phyloP scores from a whole-genome alignment of 345 rosid species.

The Barbarea vulgaris region DNA sequence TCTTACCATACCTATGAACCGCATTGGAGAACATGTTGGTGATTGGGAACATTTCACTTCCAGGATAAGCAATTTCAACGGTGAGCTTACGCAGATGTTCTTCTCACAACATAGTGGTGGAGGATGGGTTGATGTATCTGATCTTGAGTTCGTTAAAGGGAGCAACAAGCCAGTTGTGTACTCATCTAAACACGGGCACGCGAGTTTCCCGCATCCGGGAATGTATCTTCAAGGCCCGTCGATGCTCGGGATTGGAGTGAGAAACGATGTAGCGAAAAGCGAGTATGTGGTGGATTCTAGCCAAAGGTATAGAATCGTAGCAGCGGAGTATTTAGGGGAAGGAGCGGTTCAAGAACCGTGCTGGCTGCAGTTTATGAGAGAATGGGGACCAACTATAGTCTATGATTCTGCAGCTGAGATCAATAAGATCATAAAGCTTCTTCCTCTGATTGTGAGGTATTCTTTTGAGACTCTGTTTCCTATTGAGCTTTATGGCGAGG shows the following conservation, averaged over 20 bases:
- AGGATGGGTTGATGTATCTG: slow-evolving; percentile 68
- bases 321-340: slow-evolving; percentile 75
- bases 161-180: slow-evolving; percentile 67
- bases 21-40: slow-evolving; percentile 76
- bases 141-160: slow-evolving; percentile 63
- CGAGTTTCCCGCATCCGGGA: slow-evolving; percentile 86
- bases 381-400: slow-evolving; percentile 89
- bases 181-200: slow-evolving; percentile 84
- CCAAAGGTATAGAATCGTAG: slow-evolving; percentile 55
- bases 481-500: slow-evolving; percentile 86
- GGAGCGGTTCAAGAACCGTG: slow-evolving; percentile 64
- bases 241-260: slow-evolving; percentile 76
- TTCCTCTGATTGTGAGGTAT: slow-evolving; percentile 69
- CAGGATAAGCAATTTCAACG: slow-evolving; percentile 71
- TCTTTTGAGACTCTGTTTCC: slow-evolving; percentile 84
- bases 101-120: slow-evolving; percentile 94
- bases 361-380: slow-evolving; percentile 91
- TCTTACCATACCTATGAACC: slow-evolving; percentile 63
- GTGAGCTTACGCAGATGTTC: slow-evolving; percentile 67
- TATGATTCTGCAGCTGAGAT: slow-evolving; percentile 79
- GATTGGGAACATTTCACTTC: slow-evolving; percentile 95
- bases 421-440: slow-evolving; percentile 64
- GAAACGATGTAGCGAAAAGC: slow-evolving; percentile 71
- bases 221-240: slow-evolving; percentile 78
- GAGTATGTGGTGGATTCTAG: slow-evolving; percentile 67